Evolutionary conservation across 257 asterid species (phyloP).

Genomic region (Capsicum rhomboideum): DNA sequence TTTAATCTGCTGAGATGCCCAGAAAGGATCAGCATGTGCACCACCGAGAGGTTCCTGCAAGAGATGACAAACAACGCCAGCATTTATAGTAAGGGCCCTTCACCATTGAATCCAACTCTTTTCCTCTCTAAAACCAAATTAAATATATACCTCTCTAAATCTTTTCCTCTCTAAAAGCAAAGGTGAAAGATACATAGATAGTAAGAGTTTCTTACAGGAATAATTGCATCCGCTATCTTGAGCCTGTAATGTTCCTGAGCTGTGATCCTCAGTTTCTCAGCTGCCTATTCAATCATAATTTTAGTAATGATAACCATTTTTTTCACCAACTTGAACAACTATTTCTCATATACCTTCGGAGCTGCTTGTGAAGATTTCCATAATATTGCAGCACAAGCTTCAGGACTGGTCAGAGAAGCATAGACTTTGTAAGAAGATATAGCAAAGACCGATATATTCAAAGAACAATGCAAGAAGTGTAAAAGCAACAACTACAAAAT

Average conservation of each 20-base stretch:
- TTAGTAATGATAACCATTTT: constrained; percentile 13
- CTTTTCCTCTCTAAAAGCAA: neutral
- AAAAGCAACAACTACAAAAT: neutral
- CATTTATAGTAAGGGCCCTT: neutral
- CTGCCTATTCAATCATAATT: constrained; percentile 60
- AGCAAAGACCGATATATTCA: neutral
- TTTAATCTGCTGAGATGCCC: constrained; percentile 95
- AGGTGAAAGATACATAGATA: neutral
- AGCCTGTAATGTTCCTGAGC: constrained; percentile 63
- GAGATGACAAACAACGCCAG: neutral
- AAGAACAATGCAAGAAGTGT: neutral
- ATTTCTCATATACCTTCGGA: constrained; percentile 48
- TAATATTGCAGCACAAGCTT: constrained; percentile 95
- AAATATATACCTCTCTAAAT: no score
- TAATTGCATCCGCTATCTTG: constrained; percentile 55
- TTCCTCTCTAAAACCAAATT: neutral
- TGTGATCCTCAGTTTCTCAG: constrained; percentile 83
- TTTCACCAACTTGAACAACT: neutral
- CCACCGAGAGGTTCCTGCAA: constrained; percentile 97
- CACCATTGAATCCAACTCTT: neutral
- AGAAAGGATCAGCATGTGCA: constrained; percentile 85
- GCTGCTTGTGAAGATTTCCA: constrained; percentile 81
- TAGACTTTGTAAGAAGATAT: neutral
- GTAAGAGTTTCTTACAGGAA: constrained; percentile 49
- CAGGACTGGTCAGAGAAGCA: constrained; percentile 52